A percentile compares a stretch with the other conserved stretches of the same genome.
These are phyloP conservation scores for Cercospora sesami DNA, from an alignment of 2,329 filamentous ascomycete species.

Conservation along the genomic window DNA sequence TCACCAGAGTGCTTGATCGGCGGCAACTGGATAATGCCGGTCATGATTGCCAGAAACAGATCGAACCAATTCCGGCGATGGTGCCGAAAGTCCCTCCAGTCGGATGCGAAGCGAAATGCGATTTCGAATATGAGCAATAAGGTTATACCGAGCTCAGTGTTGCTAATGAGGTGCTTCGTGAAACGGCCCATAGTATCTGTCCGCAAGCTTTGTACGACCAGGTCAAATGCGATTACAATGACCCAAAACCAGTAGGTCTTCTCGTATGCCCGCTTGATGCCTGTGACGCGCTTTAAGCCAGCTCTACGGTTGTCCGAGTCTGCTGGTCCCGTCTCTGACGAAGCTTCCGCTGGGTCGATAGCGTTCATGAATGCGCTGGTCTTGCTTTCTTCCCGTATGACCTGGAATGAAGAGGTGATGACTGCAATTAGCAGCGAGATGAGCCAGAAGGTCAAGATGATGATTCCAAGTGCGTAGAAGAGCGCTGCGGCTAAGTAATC, in stretches of 20 bases:
- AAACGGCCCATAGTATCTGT: constrained; percentile 71
- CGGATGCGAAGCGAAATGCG: constrained; percentile 69
- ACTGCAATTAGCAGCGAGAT: constrained; percentile 93
- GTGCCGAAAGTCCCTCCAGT: constrained; percentile 78
- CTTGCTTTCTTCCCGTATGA: constrained; percentile 94
- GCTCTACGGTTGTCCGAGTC: not conserved
- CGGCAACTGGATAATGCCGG: constrained; percentile 81
- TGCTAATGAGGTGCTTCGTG: constrained; percentile 65
- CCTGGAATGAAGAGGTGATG: constrained; percentile 97
- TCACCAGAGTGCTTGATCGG: constrained; percentile 70
- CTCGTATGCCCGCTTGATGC: constrained; percentile 70
- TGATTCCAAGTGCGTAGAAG: constrained; percentile 70
- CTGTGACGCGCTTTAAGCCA: constrained; percentile 40
- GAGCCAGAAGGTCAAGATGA: constrained; percentile 94
- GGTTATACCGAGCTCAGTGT: constrained; percentile 74
- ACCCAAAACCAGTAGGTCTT: constrained; percentile 79
- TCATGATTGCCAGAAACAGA: constrained; percentile 74
- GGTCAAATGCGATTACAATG: constrained; percentile 71
- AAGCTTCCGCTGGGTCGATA: constrained; percentile 48
- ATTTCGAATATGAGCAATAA: constrained; percentile 80
- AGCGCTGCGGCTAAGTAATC: constrained; percentile 86
- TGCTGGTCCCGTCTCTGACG: constrained; percentile 11
- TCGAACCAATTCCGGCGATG: constrained; percentile 77
- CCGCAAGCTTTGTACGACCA: constrained; percentile 75
- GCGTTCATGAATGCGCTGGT: constrained; percentile 87